Conservation (phyloP, 495 filamentous ascomycete genomes). For the Paragyromitra xinjiangensis region DNA sequence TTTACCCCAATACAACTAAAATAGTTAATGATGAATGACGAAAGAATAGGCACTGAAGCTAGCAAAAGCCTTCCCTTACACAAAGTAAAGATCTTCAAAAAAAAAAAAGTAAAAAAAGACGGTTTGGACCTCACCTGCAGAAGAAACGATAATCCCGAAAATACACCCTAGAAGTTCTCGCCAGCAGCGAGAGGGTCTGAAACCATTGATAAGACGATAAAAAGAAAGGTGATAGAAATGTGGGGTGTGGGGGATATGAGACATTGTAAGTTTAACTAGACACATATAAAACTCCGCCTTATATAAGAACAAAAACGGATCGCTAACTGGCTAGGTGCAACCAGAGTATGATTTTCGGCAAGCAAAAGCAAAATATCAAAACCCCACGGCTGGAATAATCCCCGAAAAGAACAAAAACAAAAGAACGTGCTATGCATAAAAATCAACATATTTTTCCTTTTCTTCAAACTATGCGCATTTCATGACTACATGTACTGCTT, state of each 20-base stretch:
- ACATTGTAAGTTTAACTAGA: conserved; percentile 13
- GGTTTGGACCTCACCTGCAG: conserved; percentile 8
- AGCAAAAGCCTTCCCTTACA: background rate
- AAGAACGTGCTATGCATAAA: conserved; percentile 3
- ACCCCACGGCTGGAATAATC: conserved; percentile 6
- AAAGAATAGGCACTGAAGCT: too few relatives aligned
- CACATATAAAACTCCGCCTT: background rate
- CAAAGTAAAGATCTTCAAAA: conserved; percentile 1
- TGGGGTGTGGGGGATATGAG: conserved; percentile 16
- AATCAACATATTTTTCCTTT: background rate
- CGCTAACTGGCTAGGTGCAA: background rate
- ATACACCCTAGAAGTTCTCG: background rate
- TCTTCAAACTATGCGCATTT: background rate
- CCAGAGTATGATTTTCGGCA: background rate
- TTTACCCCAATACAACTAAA: background rate
- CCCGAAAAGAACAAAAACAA: conserved; percentile 6
- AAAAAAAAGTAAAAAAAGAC: background rate
- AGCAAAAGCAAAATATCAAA: conserved; percentile 1
- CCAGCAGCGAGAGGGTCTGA: background rate
- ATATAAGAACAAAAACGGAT: background rate
- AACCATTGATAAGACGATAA: conserved; percentile 15
- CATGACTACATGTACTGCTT: background rate
- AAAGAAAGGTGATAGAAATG: background rate
- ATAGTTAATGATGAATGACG: background rate
- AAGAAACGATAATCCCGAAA: background rate